These are phyloP conservation scores for Houttuynia cordata DNA, from an alignment of 164 flowering plant species.

Conservation along the genomic window DNA sequence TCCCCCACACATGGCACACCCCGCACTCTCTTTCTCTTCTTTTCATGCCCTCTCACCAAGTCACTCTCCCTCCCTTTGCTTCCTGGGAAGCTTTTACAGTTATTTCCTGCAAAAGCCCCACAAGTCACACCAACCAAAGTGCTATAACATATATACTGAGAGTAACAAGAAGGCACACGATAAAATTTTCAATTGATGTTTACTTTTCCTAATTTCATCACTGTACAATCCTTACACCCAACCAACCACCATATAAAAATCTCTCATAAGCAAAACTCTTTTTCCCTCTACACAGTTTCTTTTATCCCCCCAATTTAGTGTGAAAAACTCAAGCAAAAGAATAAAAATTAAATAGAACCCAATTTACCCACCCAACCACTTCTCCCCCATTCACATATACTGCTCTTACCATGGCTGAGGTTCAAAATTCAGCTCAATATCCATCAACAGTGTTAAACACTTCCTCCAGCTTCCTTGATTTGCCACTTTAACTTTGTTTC, in stretches of 20 bases:
- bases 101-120: neutral
- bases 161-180: too few relatives aligned
- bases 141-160: neutral
- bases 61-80: neutral
- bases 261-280: conserved; percentile 6
- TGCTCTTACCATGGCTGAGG: conserved; percentile 6
- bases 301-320: too few relatives aligned
- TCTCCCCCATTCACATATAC: conserved; percentile 1
- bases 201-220: neutral
- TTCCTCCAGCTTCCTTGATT: neutral
- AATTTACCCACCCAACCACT: conserved; percentile 2
- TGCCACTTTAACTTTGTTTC: neutral
- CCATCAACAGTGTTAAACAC: neutral
- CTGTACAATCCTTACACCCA: conserved; percentile 12
- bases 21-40: conserved; percentile 8
- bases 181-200: neutral
- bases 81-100: neutral
- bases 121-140: neutral
- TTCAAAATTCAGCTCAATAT: conserved; percentile 10
- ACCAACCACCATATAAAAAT: neutral
- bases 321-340: neutral
- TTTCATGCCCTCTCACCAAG: conserved; percentile 6
- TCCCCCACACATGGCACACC: neutral
- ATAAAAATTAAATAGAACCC: conserved; percentile 2
- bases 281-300: neutral